Conservation (phyloP, 2,329 filamentous ascomycete genomes). For the Colletotrichum australisinense region DNA sequence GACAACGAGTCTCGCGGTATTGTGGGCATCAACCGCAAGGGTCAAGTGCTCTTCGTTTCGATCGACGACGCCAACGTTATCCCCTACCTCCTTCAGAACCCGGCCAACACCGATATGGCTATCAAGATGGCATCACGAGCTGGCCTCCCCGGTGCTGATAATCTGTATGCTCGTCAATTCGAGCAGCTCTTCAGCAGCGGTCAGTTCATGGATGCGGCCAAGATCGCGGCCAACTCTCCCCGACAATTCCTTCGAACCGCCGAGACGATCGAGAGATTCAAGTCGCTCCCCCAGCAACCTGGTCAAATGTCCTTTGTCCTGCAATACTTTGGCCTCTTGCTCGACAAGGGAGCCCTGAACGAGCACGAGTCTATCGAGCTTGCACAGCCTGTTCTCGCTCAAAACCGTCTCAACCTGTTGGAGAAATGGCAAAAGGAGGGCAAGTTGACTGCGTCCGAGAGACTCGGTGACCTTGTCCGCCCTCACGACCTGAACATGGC, state of each 20-base stretch:
- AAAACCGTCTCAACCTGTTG: slow-evolving; percentile 93
- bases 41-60: slow-evolving; percentile 93
- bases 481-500: slow-evolving; percentile 90
- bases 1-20: slow-evolving; percentile 89
- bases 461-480: slow-evolving; percentile 93
- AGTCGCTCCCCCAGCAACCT: slow-evolving; percentile 81
- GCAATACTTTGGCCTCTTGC: slow-evolving; percentile 96
- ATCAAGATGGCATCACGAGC: slow-evolving; percentile 97
- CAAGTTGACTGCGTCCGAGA: slow-evolving; percentile 96
- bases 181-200: slow-evolving; percentile 85
- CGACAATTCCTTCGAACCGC: slow-evolving; percentile 93
- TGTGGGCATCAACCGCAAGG: slow-evolving; percentile 96
- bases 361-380: slow-evolving; percentile 94
- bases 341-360: slow-evolving; percentile 95
- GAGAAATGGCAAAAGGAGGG: slow-evolving; percentile 98
- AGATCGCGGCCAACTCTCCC: slow-evolving; percentile 96
- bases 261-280: slow-evolving; percentile 96
- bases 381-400: slow-evolving; percentile 89
- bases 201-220: slow-evolving; percentile 89
- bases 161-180: slow-evolving; percentile 92
- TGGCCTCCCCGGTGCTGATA: slow-evolving; percentile 92
- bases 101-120: slow-evolving; percentile 91
- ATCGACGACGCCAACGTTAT: slow-evolving; percentile 93
- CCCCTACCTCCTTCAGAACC: slow-evolving; percentile 95
- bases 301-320: slow-evolving; percentile 94